Base-by-base conservation (phyloP, 2,329 filamentous ascomycete genomes). In the Seiridium unicorne region DNA sequence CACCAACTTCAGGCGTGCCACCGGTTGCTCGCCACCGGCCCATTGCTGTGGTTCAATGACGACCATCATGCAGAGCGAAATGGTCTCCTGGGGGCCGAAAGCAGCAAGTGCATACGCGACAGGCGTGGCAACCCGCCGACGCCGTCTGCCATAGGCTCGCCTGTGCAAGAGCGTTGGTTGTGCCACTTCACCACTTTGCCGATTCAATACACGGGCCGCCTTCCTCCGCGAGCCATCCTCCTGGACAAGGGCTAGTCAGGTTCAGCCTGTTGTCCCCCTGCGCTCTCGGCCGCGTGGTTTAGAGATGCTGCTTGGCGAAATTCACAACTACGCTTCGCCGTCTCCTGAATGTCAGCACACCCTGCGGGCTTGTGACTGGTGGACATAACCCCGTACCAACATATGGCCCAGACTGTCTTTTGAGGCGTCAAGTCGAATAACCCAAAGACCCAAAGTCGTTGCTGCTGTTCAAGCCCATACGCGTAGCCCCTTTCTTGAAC, bases 191-290 rank as follows among this genome's bases (percentile, higher is more conserved):
- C 35, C 55, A 34, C 55, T 58, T 49, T 32, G 42, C 46, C 55
- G 34, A 42, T 51, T 58, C 13, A 18, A 42, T 51, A 10, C 55
- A 58, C 55, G 55, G 55, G 55, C 55, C 44, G 44, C 44, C 26
- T 58, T 31, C 55, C 55, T 58, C 55, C 55, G 44, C 55, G 34
- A 9, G 13, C 11, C 35, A 55, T 55, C 38, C 51, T 55, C 11
- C 38, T 55, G 6, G 44, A 55, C 51, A 55, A 35, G 51, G 51
- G 51, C 9, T 55, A 44, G 51, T 44, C 51, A 44, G 51, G 51
- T n/a, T 18, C 11, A 44, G 51, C 18, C 18, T 26, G 18, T 26
- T 26, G 18, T 26, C 18, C 18, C 18, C 18, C 7, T n/a, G n/a
- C 34, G 38, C 32, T 32, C 4, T 49, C 47, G 32, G 26, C 49